Base-by-base conservation (phyloP, 2,329 filamentous ascomycete genomes). In the Ceratocystiopsis brevicomis region DNA sequence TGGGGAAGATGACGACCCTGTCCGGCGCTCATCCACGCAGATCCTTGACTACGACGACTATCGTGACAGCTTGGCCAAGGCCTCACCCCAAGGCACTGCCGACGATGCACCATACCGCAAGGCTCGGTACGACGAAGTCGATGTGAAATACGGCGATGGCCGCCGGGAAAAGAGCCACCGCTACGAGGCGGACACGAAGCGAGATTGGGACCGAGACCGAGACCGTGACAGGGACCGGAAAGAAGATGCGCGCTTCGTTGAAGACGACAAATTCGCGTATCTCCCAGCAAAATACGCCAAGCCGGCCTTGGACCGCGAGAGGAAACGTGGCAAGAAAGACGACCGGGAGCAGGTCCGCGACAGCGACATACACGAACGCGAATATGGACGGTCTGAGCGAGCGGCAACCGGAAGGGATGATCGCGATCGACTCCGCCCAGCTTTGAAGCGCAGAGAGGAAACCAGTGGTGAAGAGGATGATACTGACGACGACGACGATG, bases 231-330 rank as follows among this genome's bases (percentile, higher is more conserved):
- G 49, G 37, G 52, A 54, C 9, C 45, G 42, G 30, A 47, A 48
- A 30, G 25, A 30, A 30, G 25, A 30, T 30, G 6, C 25, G 25
- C 25, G 25, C 5, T 30, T 11, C 10, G 25, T 6, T 12, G 51
- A 58, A 15, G 58, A 62, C 11, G 57, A 63, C 41, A 60, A 56
- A 50, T 53, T 68, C 39, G 61, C 62, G 44, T 66, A 60, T 49
- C 54, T 69, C 35, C 67, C 67, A 1, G 59, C 63, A 47, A 70
- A 68, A 51, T 69, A 71, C 51, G 57, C 58, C 42, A 54, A 58
- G 45, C 25, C 25, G 25, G 25, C 25, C 25, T 11, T 30, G 25
- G 52, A 53, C n/a, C 49, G 53, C 10, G 51, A 54, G 40, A 52
- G 48, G 34, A 54, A 52, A 12, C 48, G 51, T 34, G 50, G 56